These are phyloP conservation scores for Linum lewisii DNA, from an alignment of 345 rosid genomes.

Conservation along the genomic window DNA sequence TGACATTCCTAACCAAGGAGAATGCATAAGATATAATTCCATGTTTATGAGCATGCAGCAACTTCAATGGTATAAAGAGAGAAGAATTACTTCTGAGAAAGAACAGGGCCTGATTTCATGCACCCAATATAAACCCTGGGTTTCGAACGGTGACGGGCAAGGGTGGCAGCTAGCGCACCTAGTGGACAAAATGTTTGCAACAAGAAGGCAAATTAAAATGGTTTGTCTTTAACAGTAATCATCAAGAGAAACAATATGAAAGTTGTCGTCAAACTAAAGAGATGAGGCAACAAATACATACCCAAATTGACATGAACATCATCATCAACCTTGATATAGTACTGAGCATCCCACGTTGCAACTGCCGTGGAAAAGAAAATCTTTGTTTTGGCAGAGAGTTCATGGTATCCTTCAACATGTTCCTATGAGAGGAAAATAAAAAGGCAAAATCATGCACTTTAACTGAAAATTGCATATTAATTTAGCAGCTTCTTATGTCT, in stretches of 20 bases:
- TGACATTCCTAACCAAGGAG: constrained; percentile 50
- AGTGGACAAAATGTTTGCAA: constrained; percentile 12
- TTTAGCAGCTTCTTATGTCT: not conserved
- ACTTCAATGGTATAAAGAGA: constrained; percentile 5
- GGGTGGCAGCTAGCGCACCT: constrained; percentile 88
- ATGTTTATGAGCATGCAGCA: not conserved
- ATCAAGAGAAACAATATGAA: not conserved
- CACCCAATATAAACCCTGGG: constrained; percentile 90
- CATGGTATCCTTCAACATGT: constrained; percentile 97
- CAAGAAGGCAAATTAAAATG: not conserved
- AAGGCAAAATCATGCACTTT: not conserved
- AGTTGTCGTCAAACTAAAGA: not conserved
- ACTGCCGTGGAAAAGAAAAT: constrained; percentile 83
- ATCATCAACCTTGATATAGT: constrained; percentile 91
- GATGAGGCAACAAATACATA: constrained; percentile 17
- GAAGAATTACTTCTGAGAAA: constrained; percentile 65
- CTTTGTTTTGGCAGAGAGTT: constrained; percentile 94
- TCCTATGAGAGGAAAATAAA: constrained; percentile 35
- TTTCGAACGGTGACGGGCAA: constrained; percentile 79
- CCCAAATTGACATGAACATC: constrained; percentile 99
- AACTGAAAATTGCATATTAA: not conserved
- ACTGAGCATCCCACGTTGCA: constrained; percentile 94
- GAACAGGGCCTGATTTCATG: constrained; percentile 99
- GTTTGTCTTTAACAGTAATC: not conserved
- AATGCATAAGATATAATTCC: constrained; percentile 7